Evolutionary conservation across 2,329 filamentous ascomycete genomes (phyloP), one percentile per base, ranked within the genome.

Genomic region (Monosporascus sp.): DNA sequence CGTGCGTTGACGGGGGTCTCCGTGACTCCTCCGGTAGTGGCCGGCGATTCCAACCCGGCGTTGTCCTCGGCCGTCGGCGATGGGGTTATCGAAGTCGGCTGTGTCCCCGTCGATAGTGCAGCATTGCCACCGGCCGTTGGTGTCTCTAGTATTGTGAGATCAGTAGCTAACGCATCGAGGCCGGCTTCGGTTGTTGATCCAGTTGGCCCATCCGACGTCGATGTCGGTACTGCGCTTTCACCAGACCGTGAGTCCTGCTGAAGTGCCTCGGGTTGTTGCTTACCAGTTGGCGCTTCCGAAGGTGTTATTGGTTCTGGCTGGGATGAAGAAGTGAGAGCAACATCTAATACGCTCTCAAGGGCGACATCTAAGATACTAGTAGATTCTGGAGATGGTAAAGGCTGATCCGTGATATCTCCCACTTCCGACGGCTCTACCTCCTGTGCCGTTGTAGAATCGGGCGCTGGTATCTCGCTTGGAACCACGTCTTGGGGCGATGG

Each of bases 1-100:
- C 65, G 59, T 2, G 63, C 65, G 25, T 62, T 66, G 49, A 59
- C 61, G 22, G 56, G 60, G 48, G 56, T 62, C 24, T 58, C 64
- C 50, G 20, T 65, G 53, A 56, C 60, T 62, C 57, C 60, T 44
- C 58, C 52, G 38, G 55, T 56, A 11, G 47, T 58, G 35, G 41
- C 14, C 18, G 39, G 39, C 18, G 39, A 18, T 20, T 20, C 39
- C 11, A 43, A 6, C 39, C 39, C 18, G 18, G 39, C 39, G 18
- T 20, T 41, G 38, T 20, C 18, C 17, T 41, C 38, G 38, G 18
- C 9, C 6, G 38, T n/a, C 38, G 38, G 38, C 38, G 38, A 11
- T 11, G 18, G 18, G 38, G 17, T 1, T 11, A 18, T n/a, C 43
- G 11, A 15, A 17, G 43, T 9, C 24, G 43, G 6, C 17, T 14